A percentile compares a stretch with the other conserved stretches of the same genome.
Evolutionary conservation across 345 rosid genomes (phyloP).

Genomic region (Limnanthes douglasii): DNA sequence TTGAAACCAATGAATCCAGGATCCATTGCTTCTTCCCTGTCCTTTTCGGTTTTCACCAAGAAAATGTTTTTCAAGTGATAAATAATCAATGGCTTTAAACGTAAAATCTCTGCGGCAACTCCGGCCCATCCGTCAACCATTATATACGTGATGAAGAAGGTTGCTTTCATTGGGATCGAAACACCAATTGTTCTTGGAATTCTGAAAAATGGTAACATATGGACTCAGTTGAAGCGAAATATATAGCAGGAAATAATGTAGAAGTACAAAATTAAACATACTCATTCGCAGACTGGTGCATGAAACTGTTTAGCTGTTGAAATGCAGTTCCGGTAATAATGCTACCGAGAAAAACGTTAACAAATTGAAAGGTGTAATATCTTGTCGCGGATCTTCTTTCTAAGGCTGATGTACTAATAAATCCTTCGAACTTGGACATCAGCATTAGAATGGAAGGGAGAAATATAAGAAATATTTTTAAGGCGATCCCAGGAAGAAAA

Average conservation of each 20-base stretch:
- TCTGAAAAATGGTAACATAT: conserved; percentile 13
- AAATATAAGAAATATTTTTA: conserved; percentile 79
- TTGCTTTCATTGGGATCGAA: conserved; percentile 95
- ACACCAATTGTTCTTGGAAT: conserved; percentile 80
- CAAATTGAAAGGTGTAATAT: conserved; percentile 68
- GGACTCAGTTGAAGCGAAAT: no score
- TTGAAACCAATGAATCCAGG: conserved; percentile 88
- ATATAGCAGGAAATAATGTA: background rate
- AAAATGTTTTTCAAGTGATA: conserved; percentile 72
- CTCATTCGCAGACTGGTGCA: conserved; percentile 84
- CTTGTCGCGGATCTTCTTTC: conserved; percentile 84
- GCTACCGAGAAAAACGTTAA: conserved; percentile 94
- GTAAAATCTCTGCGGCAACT: conserved; percentile 80
- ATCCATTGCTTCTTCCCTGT: conserved; percentile 93
- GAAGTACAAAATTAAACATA: conserved; percentile 19
- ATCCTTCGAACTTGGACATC: conserved; percentile 97
- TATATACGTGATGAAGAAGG: conserved; percentile 86
- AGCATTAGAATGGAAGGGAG: conserved; percentile 77
- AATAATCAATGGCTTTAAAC: conserved; percentile 67
- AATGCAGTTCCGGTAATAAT: conserved; percentile 87
- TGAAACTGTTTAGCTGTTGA: conserved; percentile 69
- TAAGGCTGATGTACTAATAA: conserved; percentile 40
- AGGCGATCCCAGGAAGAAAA: conserved; percentile 89
- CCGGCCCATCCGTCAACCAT: conserved; percentile 99
- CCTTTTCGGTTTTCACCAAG: conserved; percentile 87